Evolutionary conservation across 2,329 filamentous ascomycete genomes (phyloP).

Genomic region (Calonectria pseudoreteaudii): DNA sequence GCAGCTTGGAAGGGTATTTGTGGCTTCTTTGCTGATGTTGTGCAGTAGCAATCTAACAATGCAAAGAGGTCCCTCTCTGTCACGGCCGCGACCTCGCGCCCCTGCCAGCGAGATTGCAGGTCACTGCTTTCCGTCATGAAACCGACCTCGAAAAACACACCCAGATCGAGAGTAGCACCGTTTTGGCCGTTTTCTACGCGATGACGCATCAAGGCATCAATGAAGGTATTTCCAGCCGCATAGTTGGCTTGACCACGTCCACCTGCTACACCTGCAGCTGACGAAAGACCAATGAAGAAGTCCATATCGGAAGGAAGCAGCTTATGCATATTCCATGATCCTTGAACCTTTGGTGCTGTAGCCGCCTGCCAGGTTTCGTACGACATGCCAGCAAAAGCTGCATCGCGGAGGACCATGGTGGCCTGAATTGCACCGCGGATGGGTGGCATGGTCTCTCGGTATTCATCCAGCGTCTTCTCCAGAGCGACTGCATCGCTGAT

Average conservation of each 20-base stretch:
- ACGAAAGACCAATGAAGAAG: not conserved
- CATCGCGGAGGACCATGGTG: not conserved
- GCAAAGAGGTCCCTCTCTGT: not conserved
- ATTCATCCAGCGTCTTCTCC: not conserved
- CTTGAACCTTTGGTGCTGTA: not conserved
- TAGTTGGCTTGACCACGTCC: not conserved
- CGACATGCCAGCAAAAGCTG: not conserved
- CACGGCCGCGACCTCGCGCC: not conserved
- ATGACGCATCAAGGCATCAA: not conserved
- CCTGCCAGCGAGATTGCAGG: not conserved
- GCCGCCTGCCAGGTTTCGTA: not conserved
- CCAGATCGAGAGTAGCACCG: not conserved
- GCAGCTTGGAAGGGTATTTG: not conserved
- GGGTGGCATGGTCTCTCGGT: not conserved
- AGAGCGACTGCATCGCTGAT: not conserved
- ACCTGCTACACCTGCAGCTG: not conserved
- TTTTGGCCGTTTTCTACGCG: not conserved
- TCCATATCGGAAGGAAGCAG: not conserved
- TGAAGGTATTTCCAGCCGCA: not conserved
- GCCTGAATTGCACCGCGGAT: not conserved
- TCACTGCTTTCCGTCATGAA: not conserved
- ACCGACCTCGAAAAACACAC: not conserved
- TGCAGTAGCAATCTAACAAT: not conserved
- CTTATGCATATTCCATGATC: not conserved
- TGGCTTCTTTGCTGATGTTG: not conserved